phyloP scores from a whole-genome alignment of 345 rosid genomes.

The Citrus hindsii region DNA sequence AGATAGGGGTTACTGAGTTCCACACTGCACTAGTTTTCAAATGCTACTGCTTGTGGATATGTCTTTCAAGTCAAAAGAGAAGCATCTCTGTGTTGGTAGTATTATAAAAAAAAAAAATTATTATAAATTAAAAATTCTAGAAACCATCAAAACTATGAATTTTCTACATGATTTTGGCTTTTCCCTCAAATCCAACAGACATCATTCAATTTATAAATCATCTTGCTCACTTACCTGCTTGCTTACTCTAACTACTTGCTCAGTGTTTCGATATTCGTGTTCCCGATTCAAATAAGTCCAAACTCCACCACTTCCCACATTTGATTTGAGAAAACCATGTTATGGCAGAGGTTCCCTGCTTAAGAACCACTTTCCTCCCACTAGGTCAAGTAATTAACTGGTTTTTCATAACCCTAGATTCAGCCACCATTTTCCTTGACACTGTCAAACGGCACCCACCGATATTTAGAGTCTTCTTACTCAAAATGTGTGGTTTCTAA shows the following conservation, averaged over 20 bases:
- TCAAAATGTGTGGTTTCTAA: too few species aligned
- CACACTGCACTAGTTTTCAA: neutral
- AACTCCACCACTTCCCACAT: neutral
- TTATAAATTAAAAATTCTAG: neutral
- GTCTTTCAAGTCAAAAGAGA: constrained; percentile 9
- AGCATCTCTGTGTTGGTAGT: neutral
- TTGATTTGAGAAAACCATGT: neutral
- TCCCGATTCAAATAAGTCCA: neutral
- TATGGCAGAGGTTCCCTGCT: neutral
- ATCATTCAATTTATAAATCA: neutral
- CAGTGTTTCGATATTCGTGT: neutral
- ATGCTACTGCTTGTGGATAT: neutral
- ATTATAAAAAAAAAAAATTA: neutral
- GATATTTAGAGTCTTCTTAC: too few species aligned
- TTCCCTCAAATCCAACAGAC: neutral
- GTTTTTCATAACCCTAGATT: neutral
- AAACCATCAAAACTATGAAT: neutral
- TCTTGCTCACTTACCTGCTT: neutral
- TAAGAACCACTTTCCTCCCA: neutral
- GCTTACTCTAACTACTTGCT: too few species aligned
- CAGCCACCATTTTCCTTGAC: neutral
- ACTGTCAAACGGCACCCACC: neutral
- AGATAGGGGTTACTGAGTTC: neutral
- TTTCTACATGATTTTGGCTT: neutral
- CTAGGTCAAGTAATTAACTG: neutral